A percentile compares a stretch with the other conserved stretches of the same genome.
These are phyloP conservation scores for Microcos paniculata DNA, from an alignment of 345 rosid genomes.

Conservation along the genomic window DNA sequence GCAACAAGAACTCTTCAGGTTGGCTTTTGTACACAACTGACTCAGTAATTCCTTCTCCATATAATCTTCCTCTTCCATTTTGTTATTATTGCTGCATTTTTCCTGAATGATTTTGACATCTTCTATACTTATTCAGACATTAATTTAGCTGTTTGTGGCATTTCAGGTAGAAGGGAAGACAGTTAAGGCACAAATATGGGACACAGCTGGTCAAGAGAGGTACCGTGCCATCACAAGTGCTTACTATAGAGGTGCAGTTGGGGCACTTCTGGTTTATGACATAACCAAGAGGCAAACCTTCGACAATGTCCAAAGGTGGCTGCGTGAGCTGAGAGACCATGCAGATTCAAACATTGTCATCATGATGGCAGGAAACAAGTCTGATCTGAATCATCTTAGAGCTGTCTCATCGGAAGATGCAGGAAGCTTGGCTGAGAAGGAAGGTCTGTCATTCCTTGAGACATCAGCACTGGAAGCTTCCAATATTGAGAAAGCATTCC, in stretches of 20 bases:
- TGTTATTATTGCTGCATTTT: background rate
- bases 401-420: conserved; percentile 42
- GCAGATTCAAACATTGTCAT: conserved; percentile 78
- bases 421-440: conserved; percentile 44
- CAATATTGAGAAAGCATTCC: conserved; percentile 66
- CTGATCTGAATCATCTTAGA: conserved; percentile 58
- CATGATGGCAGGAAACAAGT: conserved; percentile 70
- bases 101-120: background rate
- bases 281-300: conserved; percentile 70
- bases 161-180: conserved; percentile 68
- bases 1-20: conserved; percentile 77
- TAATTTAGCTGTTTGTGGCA: background rate
- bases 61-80: background rate
- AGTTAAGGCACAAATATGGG: conserved; percentile 79
- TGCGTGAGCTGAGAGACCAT: conserved; percentile 61
- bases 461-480: conserved; percentile 59
- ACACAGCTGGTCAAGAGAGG: conserved; percentile 72
- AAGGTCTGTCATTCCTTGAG: conserved; percentile 52
- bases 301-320: conserved; percentile 62
- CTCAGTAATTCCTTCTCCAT: background rate
- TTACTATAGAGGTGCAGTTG: conserved; percentile 72
- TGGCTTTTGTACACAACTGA: background rate
- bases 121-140: background rate
- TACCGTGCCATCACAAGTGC: conserved; percentile 76
- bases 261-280: conserved; percentile 65